Conservation (phyloP, 768 basidiomycete genomes). For the Suillus sp. region DNA sequence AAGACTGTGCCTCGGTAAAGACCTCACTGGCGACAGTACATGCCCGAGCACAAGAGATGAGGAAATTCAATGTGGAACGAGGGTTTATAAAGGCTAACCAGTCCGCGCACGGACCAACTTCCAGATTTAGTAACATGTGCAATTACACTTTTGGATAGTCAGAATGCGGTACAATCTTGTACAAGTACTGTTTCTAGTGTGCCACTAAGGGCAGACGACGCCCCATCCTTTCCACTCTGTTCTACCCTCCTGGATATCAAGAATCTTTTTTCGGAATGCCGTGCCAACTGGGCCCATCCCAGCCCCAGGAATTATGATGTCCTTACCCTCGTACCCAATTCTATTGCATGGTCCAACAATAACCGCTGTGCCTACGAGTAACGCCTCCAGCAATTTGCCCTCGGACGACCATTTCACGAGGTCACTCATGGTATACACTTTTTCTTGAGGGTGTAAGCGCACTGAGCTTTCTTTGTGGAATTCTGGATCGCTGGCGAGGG, state of each 20-base stretch:
- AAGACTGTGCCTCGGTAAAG: constrained; percentile 91
- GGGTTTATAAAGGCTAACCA: constrained; percentile 41
- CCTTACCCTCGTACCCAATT: constrained; percentile 72
- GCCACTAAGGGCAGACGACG: constrained; percentile 36
- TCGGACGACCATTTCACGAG: constrained; percentile 54
- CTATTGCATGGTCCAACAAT: constrained; percentile 71
- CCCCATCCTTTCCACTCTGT: constrained; percentile 67
- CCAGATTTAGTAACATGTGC: background rate
- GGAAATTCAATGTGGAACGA: constrained; percentile 24
- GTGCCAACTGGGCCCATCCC: constrained; percentile 61
- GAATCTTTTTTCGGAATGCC: constrained; percentile 70
- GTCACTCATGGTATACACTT: constrained; percentile 59
- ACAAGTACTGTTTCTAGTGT: background rate
- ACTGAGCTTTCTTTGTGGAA: constrained; percentile 32
- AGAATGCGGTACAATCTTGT: too few species aligned
- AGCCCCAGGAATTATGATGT: constrained; percentile 59
- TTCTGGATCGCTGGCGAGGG: constrained; percentile 66
- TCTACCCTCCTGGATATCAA: constrained; percentile 75
- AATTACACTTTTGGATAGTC: too few species aligned
- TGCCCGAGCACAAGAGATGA: constrained; percentile 93
- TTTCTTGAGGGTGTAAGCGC: constrained; percentile 54
- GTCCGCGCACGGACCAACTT: constrained; percentile 53
- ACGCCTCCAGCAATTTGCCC: constrained; percentile 78
- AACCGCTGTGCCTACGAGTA: constrained; percentile 84
- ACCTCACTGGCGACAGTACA: constrained; percentile 96